Base-by-base conservation (phyloP, 768 basidiomycete species). In the Leccinum variicolor region DNA sequence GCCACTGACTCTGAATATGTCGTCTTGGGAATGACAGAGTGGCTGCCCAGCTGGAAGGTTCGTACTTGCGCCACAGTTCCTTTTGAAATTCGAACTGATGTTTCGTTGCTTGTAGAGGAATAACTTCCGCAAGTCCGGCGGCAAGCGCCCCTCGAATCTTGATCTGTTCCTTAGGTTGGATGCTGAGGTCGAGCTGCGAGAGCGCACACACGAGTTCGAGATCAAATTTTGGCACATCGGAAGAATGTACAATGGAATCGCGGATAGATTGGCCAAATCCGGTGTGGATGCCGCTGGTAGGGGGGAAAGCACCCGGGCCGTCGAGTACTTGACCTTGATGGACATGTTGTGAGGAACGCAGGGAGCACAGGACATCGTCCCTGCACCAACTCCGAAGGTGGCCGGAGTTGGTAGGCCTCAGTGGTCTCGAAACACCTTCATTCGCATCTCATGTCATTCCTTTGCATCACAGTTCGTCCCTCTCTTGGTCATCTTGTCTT, bases 221-320 rank as follows among this genome's bases (percentile, higher is more conserved):
- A 58, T 75, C 33, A 56, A 46, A 19, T 73, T 74, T 52, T 67
- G 67, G 59, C 57, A 65, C 39, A 55, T 75, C 50, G 50, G 31
- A n/a, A 59, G 69, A 46, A 54, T 58, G 28, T 61, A 63, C 53
- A 74, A 74, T 46, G 11, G 15, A 7, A 52, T 68, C 15, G 68
- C 68, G 4, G 71, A 72, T 45, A 34, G 19, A 19, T 53, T 69
- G 1, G 69, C 70, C 0, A 72, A 63, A 17, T 8, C n/a, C 17
- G 36, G 17, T 39, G 36, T 9, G 17, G 36, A 39, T 39, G 17
- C 17, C 17, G 36, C 36, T 39, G 17, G 6, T 39, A n/a, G 36
- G 36, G 8, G 8, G 36, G 17, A n/a, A 39, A 9, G 8, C 17
- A n/a, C 17, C 36, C 17, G 36, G n/a, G 36, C 17, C 17, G 36